phyloP scores from a whole-genome alignment of 78 protist genomes.

The Dictyostelium firmibasis region DNA sequence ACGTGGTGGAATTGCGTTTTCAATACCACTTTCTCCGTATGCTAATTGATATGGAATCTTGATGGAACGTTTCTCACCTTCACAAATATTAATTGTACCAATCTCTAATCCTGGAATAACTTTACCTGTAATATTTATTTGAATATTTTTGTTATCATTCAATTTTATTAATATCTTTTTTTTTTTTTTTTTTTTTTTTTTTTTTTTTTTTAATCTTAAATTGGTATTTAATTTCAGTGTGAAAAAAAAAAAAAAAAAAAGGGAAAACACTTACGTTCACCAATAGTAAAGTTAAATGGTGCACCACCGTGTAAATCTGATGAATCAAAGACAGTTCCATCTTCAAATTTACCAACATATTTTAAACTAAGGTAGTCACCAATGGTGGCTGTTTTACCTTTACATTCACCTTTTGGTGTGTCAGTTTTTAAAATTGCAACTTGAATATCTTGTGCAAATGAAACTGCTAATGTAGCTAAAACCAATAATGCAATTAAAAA shows the following conservation, averaged over 20 bases:
- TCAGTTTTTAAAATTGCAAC: neutral
- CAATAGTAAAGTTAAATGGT: conserved; percentile 54
- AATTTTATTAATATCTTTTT: neutral
- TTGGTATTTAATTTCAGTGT: too few species aligned
- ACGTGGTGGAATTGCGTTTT: conserved; percentile 46
- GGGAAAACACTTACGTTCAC: conserved; percentile 8
- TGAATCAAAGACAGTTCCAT: conserved; percentile 73
- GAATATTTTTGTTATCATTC: too few species aligned
- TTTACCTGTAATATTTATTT: neutral
- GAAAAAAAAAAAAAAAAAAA: neutral
- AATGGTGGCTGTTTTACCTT: neutral
- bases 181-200: neutral
- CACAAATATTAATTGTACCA: conserved; percentile 53
- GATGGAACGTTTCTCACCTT: conserved; percentile 53
- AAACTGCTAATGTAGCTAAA: conserved; percentile 18
- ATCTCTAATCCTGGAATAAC: conserved; percentile 45
- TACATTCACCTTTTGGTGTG: neutral
- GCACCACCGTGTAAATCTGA: conserved; percentile 16
- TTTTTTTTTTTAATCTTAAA: too few species aligned
- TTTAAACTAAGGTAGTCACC: conserved; percentile 14
- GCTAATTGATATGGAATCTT: conserved; percentile 69
- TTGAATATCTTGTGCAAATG: conserved; percentile 4
- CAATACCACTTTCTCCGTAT: conserved; percentile 73
- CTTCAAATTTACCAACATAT: conserved; percentile 64
- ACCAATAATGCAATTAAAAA: conserved; percentile 6